Base-by-base conservation (phyloP, 805 yeast species). In the Metschnikowia baotianmanensis region DNA sequence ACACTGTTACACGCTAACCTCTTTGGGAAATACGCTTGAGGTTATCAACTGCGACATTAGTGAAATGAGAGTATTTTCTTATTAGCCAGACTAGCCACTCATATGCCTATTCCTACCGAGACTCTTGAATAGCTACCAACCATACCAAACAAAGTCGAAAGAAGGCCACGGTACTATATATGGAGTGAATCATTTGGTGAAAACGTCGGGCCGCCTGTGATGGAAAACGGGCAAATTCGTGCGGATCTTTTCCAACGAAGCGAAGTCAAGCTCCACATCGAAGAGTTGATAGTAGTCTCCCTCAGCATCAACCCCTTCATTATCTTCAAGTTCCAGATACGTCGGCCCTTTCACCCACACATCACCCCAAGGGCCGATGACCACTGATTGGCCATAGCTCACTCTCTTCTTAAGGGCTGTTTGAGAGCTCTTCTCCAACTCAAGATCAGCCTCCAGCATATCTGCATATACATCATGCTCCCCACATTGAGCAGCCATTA, bases 311-410 rank as follows among this genome's bases (percentile, higher is more conserved):
- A 27, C 34, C 13, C 31, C 38, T 4, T 25, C 29, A 2, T 25
- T 32, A 1, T 29, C 32, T 13, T 54, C 48, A 3, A 51, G 50
- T n/a, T 65, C 69, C 27, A 48, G 47, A 41, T 63, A 66, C 25
- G 52, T 62, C 8, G 48, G 46, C 12, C 59, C 62, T 32, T 79
- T 76, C 1, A 86, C 83, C 4, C 91, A 45, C 2, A 88, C 71
- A 0, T 77, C 71, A 0, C 98, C 99, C 88, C 95, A 86, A 0
- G 99, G 98, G 50, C 86, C 91, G n/a, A 91, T 76, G 4, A 89
- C 80, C 47, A 89, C 68, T 0, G 95, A 75, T 54, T 88, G 91
- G 1, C 99, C 99, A 64, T 81, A 91, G 46, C 96, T 85, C 42
- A 77, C 74, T 42, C 98, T 68, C 53, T 36, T 41, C 15, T 29